A percentile compares a stretch with the other conserved stretches of the same genome.
These are phyloP conservation scores for Colletotrichum limetticola DNA, from an alignment of 2,329 filamentous ascomycete species.

Conservation along the genomic window DNA sequence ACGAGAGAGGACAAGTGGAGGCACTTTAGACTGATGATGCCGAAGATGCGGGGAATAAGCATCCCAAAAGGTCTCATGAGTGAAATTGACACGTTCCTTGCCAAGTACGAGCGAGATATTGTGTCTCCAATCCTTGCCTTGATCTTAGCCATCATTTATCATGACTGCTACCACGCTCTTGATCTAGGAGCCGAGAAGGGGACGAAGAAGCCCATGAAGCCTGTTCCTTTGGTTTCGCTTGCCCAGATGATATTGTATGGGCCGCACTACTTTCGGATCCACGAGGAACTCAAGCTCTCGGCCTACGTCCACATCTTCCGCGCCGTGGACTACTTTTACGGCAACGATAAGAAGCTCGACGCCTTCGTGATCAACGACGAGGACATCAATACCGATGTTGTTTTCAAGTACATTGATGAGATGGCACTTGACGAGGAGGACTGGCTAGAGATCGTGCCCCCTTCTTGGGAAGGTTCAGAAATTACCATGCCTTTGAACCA, in stretches of 20 bases:
- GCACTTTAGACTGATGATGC: not conserved
- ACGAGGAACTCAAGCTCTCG: not conserved
- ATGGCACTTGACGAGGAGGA: not conserved
- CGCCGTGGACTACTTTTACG: not conserved
- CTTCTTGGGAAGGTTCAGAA: not conserved
- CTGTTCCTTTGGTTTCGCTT: not conserved
- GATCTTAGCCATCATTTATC: not conserved
- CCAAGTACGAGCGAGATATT: not conserved
- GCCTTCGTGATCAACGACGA: not conserved
- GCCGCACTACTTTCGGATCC: not conserved
- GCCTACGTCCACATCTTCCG: constrained; percentile 13
- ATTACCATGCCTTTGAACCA: not conserved
- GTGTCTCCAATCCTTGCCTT: not conserved
- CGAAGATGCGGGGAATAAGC: not conserved
- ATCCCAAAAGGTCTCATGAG: not conserved
- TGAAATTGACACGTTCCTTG: not conserved
- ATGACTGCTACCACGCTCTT: too few species aligned
- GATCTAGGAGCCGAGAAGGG: not conserved
- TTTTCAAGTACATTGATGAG: not conserved
- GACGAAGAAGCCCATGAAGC: too few species aligned
- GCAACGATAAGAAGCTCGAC: not conserved
- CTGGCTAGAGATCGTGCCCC: constrained; percentile 6
- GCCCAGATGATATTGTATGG: not conserved
- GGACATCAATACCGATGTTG: not conserved
- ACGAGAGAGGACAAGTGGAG: not conserved